A percentile compares a stretch with the other conserved stretches of the same genome.
Conservation (phyloP, 495 filamentous ascomycete genomes). For the Aspergillus cavernicola region DNA sequence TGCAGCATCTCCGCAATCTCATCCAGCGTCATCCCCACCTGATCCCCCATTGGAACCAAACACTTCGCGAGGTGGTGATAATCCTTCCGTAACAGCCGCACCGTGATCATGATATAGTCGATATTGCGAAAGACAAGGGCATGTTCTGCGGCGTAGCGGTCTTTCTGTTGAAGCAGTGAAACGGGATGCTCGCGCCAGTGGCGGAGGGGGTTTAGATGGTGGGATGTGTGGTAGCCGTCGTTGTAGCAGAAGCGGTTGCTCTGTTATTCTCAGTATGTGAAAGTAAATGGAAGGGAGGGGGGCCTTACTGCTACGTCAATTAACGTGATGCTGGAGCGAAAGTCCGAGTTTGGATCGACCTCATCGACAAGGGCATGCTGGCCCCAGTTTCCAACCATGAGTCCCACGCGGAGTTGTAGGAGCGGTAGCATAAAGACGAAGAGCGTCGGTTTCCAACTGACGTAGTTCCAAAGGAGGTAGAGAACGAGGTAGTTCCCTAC, state of each 20-base stretch:
- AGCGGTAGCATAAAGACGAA: constrained; percentile 62
- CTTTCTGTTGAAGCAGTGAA: constrained; percentile 60
- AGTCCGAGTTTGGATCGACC: constrained; percentile 63
- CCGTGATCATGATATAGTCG: constrained; percentile 66
- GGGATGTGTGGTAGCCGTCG: constrained; percentile 74
- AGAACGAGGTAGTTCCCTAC: constrained; percentile 47
- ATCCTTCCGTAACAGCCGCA: constrained; percentile 57
- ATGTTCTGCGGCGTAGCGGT: constrained; percentile 52
- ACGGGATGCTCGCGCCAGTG: constrained; percentile 73
- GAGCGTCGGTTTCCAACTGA: constrained; percentile 48
- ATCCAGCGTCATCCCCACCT: constrained; percentile 56
- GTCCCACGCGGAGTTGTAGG: constrained; percentile 52
- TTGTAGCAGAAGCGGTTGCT: constrained; percentile 73
- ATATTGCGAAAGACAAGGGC: constrained; percentile 70
- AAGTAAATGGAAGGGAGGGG: too few relatives aligned
- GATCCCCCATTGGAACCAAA: constrained; percentile 66
- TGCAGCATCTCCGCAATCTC: constrained; percentile 60
- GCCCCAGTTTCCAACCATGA: constrained; percentile 76
- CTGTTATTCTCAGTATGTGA: constrained; percentile 34
- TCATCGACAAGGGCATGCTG: constrained; percentile 73
- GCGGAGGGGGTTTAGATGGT: constrained; percentile 67
- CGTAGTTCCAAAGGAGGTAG: constrained; percentile 42
- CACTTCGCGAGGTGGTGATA: constrained; percentile 59
- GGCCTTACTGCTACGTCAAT: constrained; percentile 65
- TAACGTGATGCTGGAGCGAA: constrained; percentile 65